phyloP scores from a whole-genome alignment of 164 flowering plant genomes.

The Berberis vulgaris region DNA sequence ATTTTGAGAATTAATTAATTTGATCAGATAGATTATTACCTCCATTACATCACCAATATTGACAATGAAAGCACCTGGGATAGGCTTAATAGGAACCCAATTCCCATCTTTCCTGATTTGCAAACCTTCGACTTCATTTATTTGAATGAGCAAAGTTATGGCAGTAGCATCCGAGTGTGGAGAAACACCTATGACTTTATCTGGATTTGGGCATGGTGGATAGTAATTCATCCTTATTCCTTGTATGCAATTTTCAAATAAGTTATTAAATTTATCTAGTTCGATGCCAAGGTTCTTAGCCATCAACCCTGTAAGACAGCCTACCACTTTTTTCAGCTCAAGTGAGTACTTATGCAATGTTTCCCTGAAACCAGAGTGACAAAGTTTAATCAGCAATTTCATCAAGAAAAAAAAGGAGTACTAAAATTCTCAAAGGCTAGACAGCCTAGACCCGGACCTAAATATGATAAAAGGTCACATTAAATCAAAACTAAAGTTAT shows the following conservation, averaged over 20 bases:
- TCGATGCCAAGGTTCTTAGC: constrained; percentile 1
- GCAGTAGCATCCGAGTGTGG: constrained; percentile 2
- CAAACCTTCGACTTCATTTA: not conserved
- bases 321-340: not conserved
- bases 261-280: not conserved
- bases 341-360: not conserved
- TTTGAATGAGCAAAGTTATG: not conserved
- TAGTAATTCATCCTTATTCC: not conserved
- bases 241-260: not conserved
- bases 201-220: not conserved
- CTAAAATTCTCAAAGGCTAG: no score
- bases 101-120: not conserved
- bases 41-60: constrained; percentile 1
- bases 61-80: not conserved
- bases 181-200: not conserved
- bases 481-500: no score
- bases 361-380: not conserved
- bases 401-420: not conserved
- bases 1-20: not conserved
- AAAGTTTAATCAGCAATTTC: not conserved
- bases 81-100: not conserved
- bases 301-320: not conserved
- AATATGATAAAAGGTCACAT: no score
- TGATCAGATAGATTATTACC: not conserved
- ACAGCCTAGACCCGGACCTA: no score